Base-by-base conservation (phyloP, 257 asterid genomes). In the Marsdenia floribunda region DNA sequence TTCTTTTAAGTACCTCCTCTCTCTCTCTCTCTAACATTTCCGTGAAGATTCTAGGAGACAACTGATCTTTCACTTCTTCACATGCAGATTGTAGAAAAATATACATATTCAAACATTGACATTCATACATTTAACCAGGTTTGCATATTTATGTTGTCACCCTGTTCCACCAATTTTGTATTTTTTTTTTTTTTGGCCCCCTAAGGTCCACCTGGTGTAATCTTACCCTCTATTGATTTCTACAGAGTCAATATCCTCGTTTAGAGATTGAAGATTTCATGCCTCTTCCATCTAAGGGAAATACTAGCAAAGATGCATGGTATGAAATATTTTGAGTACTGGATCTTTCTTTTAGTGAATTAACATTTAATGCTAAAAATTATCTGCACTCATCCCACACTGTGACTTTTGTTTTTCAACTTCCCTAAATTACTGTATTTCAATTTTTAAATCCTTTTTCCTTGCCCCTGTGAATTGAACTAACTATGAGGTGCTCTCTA, bases 61-160 rank as follows among this genome's bases (percentile, higher is more conserved):
- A 75, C 83, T 84, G 46, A 89, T 68, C 24, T 76, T 16, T 80
- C 70, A 37, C 59, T 47, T 78, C 59, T 72, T 68, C 76, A 68
- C 79, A 66, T 75, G 80, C 81, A 95, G 99, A 95, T 95, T 76
- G 88, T 95, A 65, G 96, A 95, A 64, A 95, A 92, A 78, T 95
- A 95, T 82, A 59, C 87, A 79, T 82, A 86, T 26, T 88, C 96
- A 81, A 87, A 86, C 49, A 83, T 95, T 68, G 90, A 92, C 58
- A 95, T 95, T 80, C 99, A 95, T 78, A 88, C 99, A 57, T 95
- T 95, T 80, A 92, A 91, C 84, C 99, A 95, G 99, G 99, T 91
- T 46, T 71, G 82, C 53, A 58, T 47, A 47, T 40, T 49, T 49
- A 35, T 52, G 13, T 26, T 42, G 40, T 26, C 38, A 37, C 18